Evolutionary conservation across 306 rosid species (phyloP), one percentile per base, ranked within the genome.

Genomic region (Corylus heterophylla): DNA sequence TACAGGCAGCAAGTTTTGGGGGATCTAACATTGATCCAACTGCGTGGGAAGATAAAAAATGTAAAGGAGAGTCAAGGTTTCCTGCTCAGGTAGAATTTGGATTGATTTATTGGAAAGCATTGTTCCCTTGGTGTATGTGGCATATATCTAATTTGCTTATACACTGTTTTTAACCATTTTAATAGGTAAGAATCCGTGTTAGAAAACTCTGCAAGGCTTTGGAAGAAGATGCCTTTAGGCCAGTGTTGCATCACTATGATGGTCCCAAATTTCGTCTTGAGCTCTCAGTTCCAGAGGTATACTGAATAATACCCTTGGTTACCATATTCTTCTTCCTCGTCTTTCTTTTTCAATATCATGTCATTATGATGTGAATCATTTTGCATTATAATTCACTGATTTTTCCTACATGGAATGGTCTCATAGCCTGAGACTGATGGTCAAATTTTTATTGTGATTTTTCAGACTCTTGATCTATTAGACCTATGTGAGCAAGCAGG

Each of bases 201-300:
- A 86, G 99, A 81, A 93, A 87, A 76, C 78, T 96, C 74, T 93
- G 98, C 89, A 93, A 90, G 87, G 96, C 98, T 48, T 80, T 96
- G 87, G 99, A 96, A 87, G 99, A 96, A 88, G 99, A 96, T 79
- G 73, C 98, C 81, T 96, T 96, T 88, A 89, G 99, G 92, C 99
- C 99, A 55, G 97, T 96, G 69, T 84, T 96, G 90, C 97, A 96
- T 84, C 99, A 96, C 79, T 96, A 96, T 64, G 99, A 96, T 69
- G 99, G 99, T 75, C 99, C 99, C 63, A 96, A 96, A 89, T 96
- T 96, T 79, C 99, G 98, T 45, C 99, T 96, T 69, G 99, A 96
- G 92, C 90, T 96, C 79, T 95, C 99, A 49, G 90, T 96, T 72
- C 99, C 99, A 2, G 99, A 96, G 96, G 99, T 93, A 83, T 45